These are phyloP conservation scores for Coemansia sp. DNA, from an alignment of 192 early-diverging fungal genomes.

Conservation along the genomic window DNA sequence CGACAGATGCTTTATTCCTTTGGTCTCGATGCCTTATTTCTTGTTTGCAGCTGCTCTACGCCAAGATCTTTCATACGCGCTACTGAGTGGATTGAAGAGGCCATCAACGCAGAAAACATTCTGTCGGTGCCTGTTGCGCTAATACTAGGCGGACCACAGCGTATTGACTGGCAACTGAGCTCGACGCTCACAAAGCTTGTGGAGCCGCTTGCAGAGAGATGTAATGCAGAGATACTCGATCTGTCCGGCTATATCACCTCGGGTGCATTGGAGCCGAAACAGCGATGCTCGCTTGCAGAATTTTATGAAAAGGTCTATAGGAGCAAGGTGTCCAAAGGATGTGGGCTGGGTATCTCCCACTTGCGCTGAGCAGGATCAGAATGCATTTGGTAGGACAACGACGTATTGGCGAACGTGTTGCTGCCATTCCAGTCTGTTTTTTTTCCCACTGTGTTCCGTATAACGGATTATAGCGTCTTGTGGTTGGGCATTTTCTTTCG, in stretches of 20 bases:
- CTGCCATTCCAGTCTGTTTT: not conserved
- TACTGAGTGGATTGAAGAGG: slow-evolving; percentile 52
- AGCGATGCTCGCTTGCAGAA: slow-evolving; percentile 7
- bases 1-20: slow-evolving; percentile 50
- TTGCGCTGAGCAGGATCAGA: not conserved
- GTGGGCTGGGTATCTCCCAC: not conserved
- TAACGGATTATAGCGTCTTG: not conserved
- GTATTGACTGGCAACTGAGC: slow-evolving; percentile 28
- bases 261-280: not conserved
- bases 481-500: not conserved
- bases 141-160: slow-evolving; percentile 33
- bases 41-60: slow-evolving; percentile 40
- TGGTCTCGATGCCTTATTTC: slow-evolving; percentile 36
- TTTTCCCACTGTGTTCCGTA: not conserved
- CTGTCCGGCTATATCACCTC: slow-evolving; percentile 30
- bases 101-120: slow-evolving; percentile 2
- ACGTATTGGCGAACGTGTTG: not conserved
- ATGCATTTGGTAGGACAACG: not conserved
- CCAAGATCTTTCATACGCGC: slow-evolving; percentile 35
- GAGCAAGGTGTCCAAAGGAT: not conserved
- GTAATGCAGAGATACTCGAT: slow-evolving; percentile 27
- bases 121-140: slow-evolving; percentile 28
- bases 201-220: slow-evolving; percentile 26
- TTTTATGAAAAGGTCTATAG: slow-evolving; percentile 3
- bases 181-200: slow-evolving; percentile 16